A percentile compares a stretch with the other conserved stretches of the same genome.
Conservation (phyloP, 305 asterid genomes). For the Fraxinus latifolia region DNA sequence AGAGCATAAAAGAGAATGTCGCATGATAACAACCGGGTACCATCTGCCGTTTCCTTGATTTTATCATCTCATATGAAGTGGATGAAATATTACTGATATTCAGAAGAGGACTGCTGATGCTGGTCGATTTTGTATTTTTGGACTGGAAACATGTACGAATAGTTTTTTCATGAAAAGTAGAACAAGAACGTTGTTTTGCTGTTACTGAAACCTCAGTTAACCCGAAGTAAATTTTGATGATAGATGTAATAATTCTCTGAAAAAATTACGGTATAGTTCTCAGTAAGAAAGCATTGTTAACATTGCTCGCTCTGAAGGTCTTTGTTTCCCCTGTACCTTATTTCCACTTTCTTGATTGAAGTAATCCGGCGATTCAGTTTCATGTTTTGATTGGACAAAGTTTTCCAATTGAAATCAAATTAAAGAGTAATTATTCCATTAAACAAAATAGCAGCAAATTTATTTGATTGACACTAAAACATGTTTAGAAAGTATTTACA, state of each 20-base stretch:
- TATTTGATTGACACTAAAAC: too few relatives aligned
- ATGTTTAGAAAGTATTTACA: too few relatives aligned
- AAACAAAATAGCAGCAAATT: too few relatives aligned
- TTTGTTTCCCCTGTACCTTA: background rate
- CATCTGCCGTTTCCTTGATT: background rate
- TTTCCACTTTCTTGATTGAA: background rate
- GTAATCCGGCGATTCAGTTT: background rate
- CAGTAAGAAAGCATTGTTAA: background rate
- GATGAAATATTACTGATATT: background rate
- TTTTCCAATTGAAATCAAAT: too few relatives aligned
- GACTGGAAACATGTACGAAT: background rate
- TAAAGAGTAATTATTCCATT: too few relatives aligned
- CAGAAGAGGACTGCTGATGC: background rate
- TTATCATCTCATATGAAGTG: background rate
- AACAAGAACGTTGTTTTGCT: background rate
- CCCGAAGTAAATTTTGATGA: background rate
- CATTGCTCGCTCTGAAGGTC: background rate
- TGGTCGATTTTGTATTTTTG: background rate
- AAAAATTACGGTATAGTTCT: background rate
- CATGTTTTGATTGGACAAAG: background rate
- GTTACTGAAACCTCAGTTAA: background rate
- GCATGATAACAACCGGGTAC: background rate
- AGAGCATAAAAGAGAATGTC: conserved; percentile 81
- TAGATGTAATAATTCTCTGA: background rate
- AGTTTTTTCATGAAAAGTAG: background rate